A percentile compares a stretch with the other conserved stretches of the same genome.
phyloP scores from a whole-genome alignment of 1,284 basidiomycete species.

The Chondrostereum purpureum region DNA sequence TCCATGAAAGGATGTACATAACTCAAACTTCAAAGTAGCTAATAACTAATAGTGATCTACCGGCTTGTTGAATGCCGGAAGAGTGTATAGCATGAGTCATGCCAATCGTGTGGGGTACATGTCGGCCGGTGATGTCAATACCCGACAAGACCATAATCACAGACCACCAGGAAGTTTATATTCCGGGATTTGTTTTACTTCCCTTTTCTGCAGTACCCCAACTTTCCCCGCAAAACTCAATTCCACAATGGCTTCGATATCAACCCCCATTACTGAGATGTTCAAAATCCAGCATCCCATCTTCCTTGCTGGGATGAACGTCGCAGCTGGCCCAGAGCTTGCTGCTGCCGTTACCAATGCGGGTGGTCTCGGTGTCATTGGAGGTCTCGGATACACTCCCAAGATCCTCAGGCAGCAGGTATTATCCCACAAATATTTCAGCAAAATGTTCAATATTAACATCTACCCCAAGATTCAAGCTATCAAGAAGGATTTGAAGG shows the following conservation, averaged over 20 bases:
- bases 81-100: no score
- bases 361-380: constrained; percentile 82
- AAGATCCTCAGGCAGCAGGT: background rate
- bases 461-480: constrained; percentile 14
- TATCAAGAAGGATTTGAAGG: constrained; percentile 41
- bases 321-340: constrained; percentile 72
- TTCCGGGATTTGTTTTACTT: constrained; percentile 12
- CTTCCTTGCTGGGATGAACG: constrained; percentile 60
- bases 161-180: no score
- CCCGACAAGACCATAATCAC: no score
- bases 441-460: constrained; percentile 63
- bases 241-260: background rate
- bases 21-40: no score
- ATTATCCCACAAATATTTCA: constrained; percentile 61
- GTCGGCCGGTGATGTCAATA: no score
- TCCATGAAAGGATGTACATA: no score
- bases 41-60: no score
- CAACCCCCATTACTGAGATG: constrained; percentile 56
- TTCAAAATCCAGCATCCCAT: constrained; percentile 82
- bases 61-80: no score
- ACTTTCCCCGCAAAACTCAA: constrained; percentile 51
- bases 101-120: no score
- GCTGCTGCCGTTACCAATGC: constrained; percentile 34
- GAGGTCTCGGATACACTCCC: constrained; percentile 20
- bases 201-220: constrained; percentile 34